Evolutionary conservation across 2,329 filamentous ascomycete genomes (phyloP), one percentile per base, ranked within the genome.

Genomic region (Arthrobotrys pseudoclavata): DNA sequence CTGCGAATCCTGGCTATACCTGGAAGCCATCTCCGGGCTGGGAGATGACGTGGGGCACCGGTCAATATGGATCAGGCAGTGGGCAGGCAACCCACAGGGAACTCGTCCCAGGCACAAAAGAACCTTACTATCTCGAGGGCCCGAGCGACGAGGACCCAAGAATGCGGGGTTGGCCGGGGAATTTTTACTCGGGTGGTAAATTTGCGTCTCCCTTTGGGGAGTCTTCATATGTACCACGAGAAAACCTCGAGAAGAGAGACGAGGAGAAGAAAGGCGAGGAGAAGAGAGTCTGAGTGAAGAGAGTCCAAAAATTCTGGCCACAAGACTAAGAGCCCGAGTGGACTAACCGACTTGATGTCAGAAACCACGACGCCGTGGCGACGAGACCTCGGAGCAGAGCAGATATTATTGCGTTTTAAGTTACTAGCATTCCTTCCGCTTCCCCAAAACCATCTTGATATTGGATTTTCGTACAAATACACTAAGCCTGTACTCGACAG

Each of bases 91-190:
- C 37, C 13, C 37, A 20, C n/a, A 57, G 4, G 18, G 4, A 20
- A 13, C n/a, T 57, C 13, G 52, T 7, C 0, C 52, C 52, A 4
- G 52, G 18, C 1, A 34, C 52, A 22, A 37, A 57, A 29, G 29
- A 57, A 15, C 29, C 29, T n/a, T 37, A 57, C 18, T 57, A 57
- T 15, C 52, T 57, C 10, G 52, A 57, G n/a, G 52, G 52, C 2
- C 52, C 52, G 15, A 2, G 9, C 13, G 4, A 22, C 3, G 15
- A 26, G 1, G 15, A 18, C 12, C 10, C 22, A n/a, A 9, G 15
- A 18, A 6, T 29, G 7, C 5, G 29, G 4, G 26, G 10, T 37
- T 37, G 4, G 24, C 10, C 24, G 10, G 26, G 50, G 24, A 31
- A 13, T 1, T 18, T 10, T 34, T 18, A 31, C 12, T 4, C 7